Evolutionary conservation across 441 rosid genomes (phyloP).

Genomic region (Corymbia calophylla): DNA sequence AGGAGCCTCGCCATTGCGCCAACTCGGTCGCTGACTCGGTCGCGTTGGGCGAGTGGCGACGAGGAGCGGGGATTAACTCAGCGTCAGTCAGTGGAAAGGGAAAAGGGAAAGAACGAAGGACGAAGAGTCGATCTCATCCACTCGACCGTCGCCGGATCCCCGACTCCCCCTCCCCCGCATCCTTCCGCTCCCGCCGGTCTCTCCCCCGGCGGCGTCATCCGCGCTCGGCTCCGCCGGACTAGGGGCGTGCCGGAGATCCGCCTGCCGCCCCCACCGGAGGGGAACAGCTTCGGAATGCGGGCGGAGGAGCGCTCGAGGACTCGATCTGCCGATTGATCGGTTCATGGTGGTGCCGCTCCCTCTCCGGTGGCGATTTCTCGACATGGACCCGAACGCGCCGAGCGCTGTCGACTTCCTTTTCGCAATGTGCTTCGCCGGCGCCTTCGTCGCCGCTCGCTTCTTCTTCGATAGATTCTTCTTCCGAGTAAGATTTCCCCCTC

Average conservation of each 20-base stretch:
- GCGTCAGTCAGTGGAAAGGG: not conserved
- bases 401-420: slow-evolving; percentile 25
- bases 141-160: not conserved
- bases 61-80: not conserved
- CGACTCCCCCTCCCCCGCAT: not conserved
- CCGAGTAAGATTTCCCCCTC: slow-evolving; percentile 46
- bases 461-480: slow-evolving; percentile 70
- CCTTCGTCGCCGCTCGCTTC: slow-evolving; percentile 50
- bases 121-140: not conserved
- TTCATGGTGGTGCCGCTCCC: not conserved
- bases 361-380: not conserved
- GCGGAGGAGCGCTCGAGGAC: not conserved
- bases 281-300: not conserved
- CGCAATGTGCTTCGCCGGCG: slow-evolving; percentile 54
- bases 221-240: not conserved
- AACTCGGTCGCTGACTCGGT: not conserved
- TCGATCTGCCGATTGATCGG: not conserved
- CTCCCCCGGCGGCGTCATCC: not conserved
- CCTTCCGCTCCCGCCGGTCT: not conserved
- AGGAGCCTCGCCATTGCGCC: not conserved
- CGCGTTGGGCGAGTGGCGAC: not conserved
- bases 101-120: not conserved
- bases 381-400: not conserved
- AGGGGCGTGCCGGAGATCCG: not conserved
- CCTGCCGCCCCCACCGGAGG: not conserved